Percentiles rank a stretch among this genome's conserved stretches.
These are phyloP conservation scores for Citrullus mucosospermus DNA, from an alignment of 306 rosid genomes.

Conservation along the genomic window DNA sequence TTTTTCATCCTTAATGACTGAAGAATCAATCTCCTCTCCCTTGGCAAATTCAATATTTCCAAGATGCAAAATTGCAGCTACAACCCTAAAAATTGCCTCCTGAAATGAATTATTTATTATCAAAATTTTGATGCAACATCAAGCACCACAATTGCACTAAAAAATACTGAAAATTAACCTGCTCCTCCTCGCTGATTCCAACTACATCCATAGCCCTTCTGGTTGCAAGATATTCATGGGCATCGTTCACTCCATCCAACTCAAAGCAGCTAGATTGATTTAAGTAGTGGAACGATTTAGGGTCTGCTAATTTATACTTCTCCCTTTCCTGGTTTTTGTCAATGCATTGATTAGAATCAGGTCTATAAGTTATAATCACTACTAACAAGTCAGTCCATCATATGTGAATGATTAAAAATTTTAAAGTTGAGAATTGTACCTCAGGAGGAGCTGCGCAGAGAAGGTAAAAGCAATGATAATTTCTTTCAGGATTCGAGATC, in stretches of 20 bases:
- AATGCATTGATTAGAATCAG: neutral
- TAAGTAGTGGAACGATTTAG: slow-evolving; percentile 84
- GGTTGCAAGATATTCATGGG: slow-evolving; percentile 84
- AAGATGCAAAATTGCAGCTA: slow-evolving; percentile 93
- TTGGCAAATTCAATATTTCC: slow-evolving; percentile 94
- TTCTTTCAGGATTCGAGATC: slow-evolving; percentile 94
- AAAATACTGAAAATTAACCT: slow-evolving; percentile 36
- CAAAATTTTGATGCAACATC: slow-evolving; percentile 10
- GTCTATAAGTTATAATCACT: neutral
- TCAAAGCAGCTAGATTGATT: slow-evolving; percentile 75
- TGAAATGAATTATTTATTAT: slow-evolving; percentile 26
- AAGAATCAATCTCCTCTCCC: slow-evolving; percentile 91
- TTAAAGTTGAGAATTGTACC: slow-evolving; percentile 34
- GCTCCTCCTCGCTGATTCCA: slow-evolving; percentile 97
- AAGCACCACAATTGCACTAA: neutral
- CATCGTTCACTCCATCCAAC: slow-evolving; percentile 91
- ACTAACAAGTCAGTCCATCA: neutral
- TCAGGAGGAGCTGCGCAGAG: slow-evolving; percentile 95
- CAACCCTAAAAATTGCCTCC: slow-evolving; percentile 94
- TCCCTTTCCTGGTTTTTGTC: slow-evolving; percentile 51
- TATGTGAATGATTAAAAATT: slow-evolving; percentile 6
- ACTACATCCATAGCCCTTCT: slow-evolving; percentile 99
- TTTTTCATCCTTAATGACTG: slow-evolving; percentile 82
- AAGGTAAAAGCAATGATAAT: slow-evolving; percentile 98
- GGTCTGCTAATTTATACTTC: slow-evolving; percentile 73